Conservation (phyloP, 2,329 filamentous ascomycete genomes). For the Trichoderma pleuroti region DNA sequence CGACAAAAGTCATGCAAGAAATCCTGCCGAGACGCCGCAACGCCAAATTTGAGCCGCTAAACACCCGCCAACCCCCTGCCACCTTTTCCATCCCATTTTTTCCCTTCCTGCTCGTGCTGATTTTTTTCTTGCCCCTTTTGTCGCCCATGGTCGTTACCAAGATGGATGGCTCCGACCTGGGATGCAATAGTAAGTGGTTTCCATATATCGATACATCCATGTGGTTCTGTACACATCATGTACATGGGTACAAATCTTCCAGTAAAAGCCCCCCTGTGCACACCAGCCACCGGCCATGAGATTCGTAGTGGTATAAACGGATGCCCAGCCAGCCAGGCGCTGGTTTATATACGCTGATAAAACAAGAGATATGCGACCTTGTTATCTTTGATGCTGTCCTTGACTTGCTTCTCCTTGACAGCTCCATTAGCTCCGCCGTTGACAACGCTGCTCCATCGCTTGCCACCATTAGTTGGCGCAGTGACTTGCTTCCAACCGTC, state of each 20-base stretch:
- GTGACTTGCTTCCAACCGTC: constrained; percentile 81
- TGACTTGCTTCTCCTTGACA: constrained; percentile 55
- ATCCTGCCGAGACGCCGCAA: constrained; percentile 30
- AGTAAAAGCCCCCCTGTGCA: not conserved
- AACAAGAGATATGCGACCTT: constrained; percentile 97
- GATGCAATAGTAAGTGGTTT: not conserved
- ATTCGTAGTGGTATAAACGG: not conserved
- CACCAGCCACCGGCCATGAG: not conserved
- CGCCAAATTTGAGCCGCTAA: constrained; percentile 27
- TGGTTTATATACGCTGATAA: constrained; percentile 70
- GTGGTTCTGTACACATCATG: not conserved
- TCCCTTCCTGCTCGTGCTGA: constrained; percentile 20
- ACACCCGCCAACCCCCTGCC: constrained; percentile 22
- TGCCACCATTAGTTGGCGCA: constrained; percentile 59
- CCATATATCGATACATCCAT: not conserved
- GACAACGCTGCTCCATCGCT: constrained; percentile 63
- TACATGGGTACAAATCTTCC: not conserved
- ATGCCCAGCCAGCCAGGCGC: not conserved
- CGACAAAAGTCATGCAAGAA: constrained; percentile 19
- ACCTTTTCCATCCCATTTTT: not conserved
- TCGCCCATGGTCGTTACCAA: not conserved
- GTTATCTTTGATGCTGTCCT: constrained; percentile 77
- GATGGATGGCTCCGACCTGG: not conserved
- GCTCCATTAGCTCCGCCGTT: constrained; percentile 61
- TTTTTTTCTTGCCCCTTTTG: constrained; percentile 20